Base-by-base conservation (phyloP, 1,284 basidiomycete genomes). In the Somion occarium region DNA sequence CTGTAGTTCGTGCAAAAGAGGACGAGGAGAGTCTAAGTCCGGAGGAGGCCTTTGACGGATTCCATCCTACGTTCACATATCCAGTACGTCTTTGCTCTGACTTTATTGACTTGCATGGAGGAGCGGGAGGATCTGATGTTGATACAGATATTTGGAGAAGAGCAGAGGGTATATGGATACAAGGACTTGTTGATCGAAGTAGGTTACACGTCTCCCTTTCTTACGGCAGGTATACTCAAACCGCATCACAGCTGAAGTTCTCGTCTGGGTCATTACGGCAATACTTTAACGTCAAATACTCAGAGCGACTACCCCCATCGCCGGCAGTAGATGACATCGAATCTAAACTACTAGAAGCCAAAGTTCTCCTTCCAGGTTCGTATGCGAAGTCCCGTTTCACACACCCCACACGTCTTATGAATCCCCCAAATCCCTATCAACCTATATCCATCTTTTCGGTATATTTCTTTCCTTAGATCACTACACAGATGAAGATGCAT, bases 161-260 rank as follows among this genome's bases (percentile, higher is more conserved):
- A 96, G 51, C 94, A 99, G 73, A 95, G 88, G 69, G 88, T 99
- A 59, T 99, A 96, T 67, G 96, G 96, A 2, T 99, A 98, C 71
- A 78, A 83, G 55, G 85, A 85, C 61, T 73, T 98, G 50, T 69
- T 78, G 27, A 86, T 97, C 59, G 82, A 95, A 66, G 93, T 95
- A 64, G 59, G 85, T 71, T 38, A 26, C 48, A 24, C 43, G 5
- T 27, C 45, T 44, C 50, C 24, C 44, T 34, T 15, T 41, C n/a
- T 18, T 5, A 45, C 42, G 5, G 37, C 5, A 19, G n/a, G 19
- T 12, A 22, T 47, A 19, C 25, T 11, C 38, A 19, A 20, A 19
- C 12, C 27, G 5, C 44, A 12, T 51, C 43, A n/a, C 64, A 88
- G 88, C 75, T 98, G 44, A 79, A 83, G 56, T 89, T 98, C 65